A percentile compares a stretch with the other conserved stretches of the same genome.
phyloP scores from a whole-genome alignment of 495 filamentous ascomycete species.

The Tuber borchii region DNA sequence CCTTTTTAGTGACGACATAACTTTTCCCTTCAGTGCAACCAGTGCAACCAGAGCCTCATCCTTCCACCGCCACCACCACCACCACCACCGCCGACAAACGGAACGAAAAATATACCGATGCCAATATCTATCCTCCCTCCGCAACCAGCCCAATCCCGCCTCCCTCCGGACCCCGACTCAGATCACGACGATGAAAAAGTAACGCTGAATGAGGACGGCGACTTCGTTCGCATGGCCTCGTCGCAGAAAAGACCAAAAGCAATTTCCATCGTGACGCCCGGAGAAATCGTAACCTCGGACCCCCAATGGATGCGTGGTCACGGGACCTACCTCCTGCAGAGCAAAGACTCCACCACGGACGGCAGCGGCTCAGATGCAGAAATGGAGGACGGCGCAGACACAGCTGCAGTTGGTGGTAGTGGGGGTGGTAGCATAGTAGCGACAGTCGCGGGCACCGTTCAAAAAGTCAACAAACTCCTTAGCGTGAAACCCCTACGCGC shows the following conservation, averaged over 20 bases:
- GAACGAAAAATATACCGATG: conserved; percentile 49
- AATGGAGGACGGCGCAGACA: conserved; percentile 14
- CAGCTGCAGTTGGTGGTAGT: background rate
- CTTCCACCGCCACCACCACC: conserved; percentile 7
- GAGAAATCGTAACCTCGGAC: conserved; percentile 79
- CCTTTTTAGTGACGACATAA: background rate
- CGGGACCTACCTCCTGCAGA: conserved; percentile 31
- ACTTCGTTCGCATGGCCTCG: conserved; percentile 51
- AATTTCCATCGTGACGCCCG: conserved; percentile 71
- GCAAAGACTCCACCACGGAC: background rate
- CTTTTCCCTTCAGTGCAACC: background rate
- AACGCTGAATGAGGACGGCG: conserved; percentile 52
- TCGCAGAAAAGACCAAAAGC: conserved; percentile 45
- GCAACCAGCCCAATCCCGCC: conserved; percentile 42
- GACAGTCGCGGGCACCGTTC: conserved; percentile 77
- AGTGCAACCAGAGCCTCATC: conserved; percentile 14
- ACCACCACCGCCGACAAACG: conserved; percentile 9
- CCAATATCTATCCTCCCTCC: conserved; percentile 74
- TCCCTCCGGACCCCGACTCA: conserved; percentile 43
- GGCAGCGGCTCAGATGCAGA: background rate
- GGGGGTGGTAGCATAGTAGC: conserved; percentile 60
- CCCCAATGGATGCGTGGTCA: conserved; percentile 90
- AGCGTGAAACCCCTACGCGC: conserved; percentile 81
- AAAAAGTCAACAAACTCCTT: conserved; percentile 91
- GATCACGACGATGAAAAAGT: conserved; percentile 44